These are phyloP conservation scores for Helminthosporium solani DNA, from an alignment of 2,329 filamentous ascomycete genomes.

Conservation along the genomic window DNA sequence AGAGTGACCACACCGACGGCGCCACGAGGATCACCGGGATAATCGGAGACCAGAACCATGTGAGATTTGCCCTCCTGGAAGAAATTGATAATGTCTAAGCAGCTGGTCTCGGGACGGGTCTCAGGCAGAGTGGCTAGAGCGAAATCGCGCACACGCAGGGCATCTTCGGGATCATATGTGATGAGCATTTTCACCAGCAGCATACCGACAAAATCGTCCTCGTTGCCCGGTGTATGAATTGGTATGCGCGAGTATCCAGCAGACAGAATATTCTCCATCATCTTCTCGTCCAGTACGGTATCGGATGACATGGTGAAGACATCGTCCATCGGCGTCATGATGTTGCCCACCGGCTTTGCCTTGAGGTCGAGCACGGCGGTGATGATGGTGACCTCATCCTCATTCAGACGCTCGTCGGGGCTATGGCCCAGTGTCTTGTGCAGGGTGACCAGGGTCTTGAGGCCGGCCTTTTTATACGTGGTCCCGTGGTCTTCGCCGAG, in stretches of 20 bases:
- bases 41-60: slow-evolving; percentile 89
- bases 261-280: slow-evolving; percentile 90
- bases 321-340: slow-evolving; percentile 98
- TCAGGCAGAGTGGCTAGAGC: slow-evolving; percentile 91
- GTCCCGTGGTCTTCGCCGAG: slow-evolving; percentile 95
- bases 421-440: slow-evolving; percentile 88
- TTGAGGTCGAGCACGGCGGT: slow-evolving; percentile 94
- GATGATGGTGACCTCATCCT: slow-evolving; percentile 98
- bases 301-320: slow-evolving; percentile 97
- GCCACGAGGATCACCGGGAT: slow-evolving; percentile 85
- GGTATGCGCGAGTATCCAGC: slow-evolving; percentile 96
- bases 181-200: slow-evolving; percentile 97
- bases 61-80: slow-evolving; percentile 99
- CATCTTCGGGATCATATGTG: slow-evolving; percentile 95
- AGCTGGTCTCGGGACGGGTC: slow-evolving; percentile 92
- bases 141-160: slow-evolving; percentile 83
- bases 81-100: slow-evolving; percentile 97
- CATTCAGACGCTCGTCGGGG: slow-evolving; percentile 81
- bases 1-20: slow-evolving; percentile 91
- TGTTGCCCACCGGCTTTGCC: slow-evolving; percentile 88
- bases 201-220: slow-evolving; percentile 93
- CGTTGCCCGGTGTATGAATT: slow-evolving; percentile 82
- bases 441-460: slow-evolving; percentile 93
- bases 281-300: slow-evolving; percentile 85
- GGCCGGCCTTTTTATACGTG: slow-evolving; percentile 94